Conservation (phyloP, 1,284 basidiomycete genomes). For the Ceratobasidium sp. region DNA sequence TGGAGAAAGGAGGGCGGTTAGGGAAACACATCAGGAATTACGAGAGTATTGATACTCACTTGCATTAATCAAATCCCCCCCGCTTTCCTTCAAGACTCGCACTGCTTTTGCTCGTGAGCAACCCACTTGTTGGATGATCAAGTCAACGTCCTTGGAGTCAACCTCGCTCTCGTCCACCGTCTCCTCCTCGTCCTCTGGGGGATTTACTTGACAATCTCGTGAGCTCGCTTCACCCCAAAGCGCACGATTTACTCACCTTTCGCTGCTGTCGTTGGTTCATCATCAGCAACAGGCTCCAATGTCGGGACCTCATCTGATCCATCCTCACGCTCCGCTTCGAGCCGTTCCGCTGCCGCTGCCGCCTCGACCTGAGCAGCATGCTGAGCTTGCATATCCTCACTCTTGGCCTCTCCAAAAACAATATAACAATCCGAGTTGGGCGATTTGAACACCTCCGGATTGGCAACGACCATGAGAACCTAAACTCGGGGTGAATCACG, state of each 20-base stretch:
- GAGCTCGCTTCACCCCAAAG: neutral
- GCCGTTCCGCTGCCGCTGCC: constrained; percentile 52
- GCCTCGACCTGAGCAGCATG: constrained; percentile 75
- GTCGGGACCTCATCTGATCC: constrained; percentile 57
- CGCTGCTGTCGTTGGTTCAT: constrained; percentile 81
- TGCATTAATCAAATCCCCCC: constrained; percentile 93
- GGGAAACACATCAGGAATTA: neutral
- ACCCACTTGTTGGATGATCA: constrained; percentile 85
- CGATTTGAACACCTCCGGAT: constrained; percentile 98
- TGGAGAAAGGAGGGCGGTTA: constrained; percentile 51
- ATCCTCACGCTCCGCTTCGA: constrained; percentile 53
- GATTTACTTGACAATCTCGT: constrained; percentile 54
- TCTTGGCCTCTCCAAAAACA: constrained; percentile 98
- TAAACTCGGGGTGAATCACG: constrained; percentile 54
- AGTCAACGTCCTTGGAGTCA: constrained; percentile 94
- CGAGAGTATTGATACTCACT: constrained; percentile 69
- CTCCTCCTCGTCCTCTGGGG: constrained; percentile 74
- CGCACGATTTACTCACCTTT: constrained; percentile 10
- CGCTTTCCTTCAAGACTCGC: constrained; percentile 86
- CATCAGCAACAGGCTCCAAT: constrained; percentile 78
- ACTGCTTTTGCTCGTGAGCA: constrained; percentile 92
- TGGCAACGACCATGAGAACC: constrained; percentile 92
- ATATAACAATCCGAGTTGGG: constrained; percentile 98
- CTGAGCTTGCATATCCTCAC: constrained; percentile 93
- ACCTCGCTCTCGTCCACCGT: constrained; percentile 84